Conservation (phyloP, 768 basidiomycete genomes). For the Leucosporidium scottii region DNA sequence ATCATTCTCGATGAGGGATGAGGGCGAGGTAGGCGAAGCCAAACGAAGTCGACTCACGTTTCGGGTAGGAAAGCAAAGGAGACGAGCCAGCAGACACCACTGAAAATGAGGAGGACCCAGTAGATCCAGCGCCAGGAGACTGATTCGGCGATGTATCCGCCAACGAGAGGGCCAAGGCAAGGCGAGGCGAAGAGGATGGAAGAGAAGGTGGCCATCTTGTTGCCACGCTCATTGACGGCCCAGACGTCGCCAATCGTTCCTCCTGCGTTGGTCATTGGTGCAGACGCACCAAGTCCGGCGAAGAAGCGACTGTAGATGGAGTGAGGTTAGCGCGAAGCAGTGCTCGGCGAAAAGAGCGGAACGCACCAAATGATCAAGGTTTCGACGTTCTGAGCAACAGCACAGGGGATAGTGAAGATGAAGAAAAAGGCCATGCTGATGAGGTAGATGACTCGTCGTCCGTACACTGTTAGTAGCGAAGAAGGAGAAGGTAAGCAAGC, state of each 20-base stretch:
- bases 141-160: constrained; percentile 32
- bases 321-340: no score
- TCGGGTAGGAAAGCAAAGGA: constrained; percentile 35
- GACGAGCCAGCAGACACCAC: constrained; percentile 17
- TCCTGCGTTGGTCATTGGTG: constrained; percentile 38
- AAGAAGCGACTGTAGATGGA: constrained; percentile 31
- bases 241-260: constrained; percentile 39
- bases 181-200: constrained; percentile 34
- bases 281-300: constrained; percentile 38
- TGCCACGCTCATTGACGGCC: constrained; percentile 39
- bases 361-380: constrained; percentile 35
- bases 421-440: constrained; percentile 38
- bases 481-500: neutral
- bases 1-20: neutral
- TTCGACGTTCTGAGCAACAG: constrained; percentile 38
- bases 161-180: constrained; percentile 32
- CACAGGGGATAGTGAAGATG: constrained; percentile 41
- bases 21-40: neutral
- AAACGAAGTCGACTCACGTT: constrained; percentile 31
- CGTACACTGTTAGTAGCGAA: constrained; percentile 3
- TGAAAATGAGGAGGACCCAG: neutral
- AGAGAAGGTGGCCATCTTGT: constrained; percentile 40
- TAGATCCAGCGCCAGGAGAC: constrained; percentile 37
- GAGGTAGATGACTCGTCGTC: constrained; percentile 38
- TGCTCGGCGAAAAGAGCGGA: no score